phyloP scores from a whole-genome alignment of 148 eudicot species.

The Vaccinium vitisidaea region DNA sequence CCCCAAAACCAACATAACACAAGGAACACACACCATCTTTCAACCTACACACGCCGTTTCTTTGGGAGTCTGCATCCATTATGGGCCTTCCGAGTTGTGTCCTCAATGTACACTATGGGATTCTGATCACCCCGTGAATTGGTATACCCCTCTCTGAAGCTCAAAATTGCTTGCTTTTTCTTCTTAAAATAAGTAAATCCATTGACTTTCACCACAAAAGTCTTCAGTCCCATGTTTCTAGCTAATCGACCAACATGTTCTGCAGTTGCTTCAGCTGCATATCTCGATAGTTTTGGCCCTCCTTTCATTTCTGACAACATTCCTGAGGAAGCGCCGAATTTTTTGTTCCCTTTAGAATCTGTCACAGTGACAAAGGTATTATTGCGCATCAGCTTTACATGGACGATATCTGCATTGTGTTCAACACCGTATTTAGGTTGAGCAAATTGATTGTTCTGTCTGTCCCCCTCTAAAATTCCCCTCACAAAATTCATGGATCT shows the following conservation, averaged over 20 bases:
- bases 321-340: conserved; percentile 64
- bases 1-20: conserved; percentile 4
- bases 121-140: conserved; percentile 48
- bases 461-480: conserved; percentile 36
- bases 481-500: conserved; percentile 40
- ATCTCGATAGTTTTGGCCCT: conserved; percentile 56
- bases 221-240: conserved; percentile 56
- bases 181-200: conserved; percentile 81
- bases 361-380: conserved; percentile 82
- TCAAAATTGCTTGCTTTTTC: conserved; percentile 74
- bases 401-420: conserved; percentile 73
- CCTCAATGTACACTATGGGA: conserved; percentile 76
- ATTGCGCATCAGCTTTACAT: conserved; percentile 71
- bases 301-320: conserved; percentile 61
- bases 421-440: conserved; percentile 23
- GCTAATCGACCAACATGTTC: conserved; percentile 78
- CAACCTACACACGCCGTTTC: conserved; percentile 48
- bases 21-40: background rate
- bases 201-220: conserved; percentile 81
- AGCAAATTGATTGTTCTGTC: conserved; percentile 5
- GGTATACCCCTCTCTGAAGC: conserved; percentile 81
- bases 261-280: conserved; percentile 82
- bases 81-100: conserved; percentile 82
- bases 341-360: conserved; percentile 80
- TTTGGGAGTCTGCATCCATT: conserved; percentile 88